A percentile compares a stretch with the other conserved stretches of the same genome.
Conservation (phyloP, 148 eudicot species). For the Dianthus caryophyllus region DNA sequence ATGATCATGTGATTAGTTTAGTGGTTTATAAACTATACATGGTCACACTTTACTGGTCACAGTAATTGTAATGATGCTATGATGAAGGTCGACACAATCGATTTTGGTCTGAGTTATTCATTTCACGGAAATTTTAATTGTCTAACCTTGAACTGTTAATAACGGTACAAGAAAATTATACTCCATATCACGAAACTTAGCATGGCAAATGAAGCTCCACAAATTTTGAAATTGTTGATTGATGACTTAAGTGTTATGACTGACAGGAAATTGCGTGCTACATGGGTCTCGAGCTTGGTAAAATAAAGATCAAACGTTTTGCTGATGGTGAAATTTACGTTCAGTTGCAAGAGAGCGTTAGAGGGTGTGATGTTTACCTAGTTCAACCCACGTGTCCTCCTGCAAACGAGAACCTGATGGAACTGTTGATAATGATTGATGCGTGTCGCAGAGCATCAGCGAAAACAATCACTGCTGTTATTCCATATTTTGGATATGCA, state of each 20-base stretch:
- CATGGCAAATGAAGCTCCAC: not conserved
- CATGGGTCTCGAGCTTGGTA: conserved; percentile 89
- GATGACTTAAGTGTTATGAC: conserved; percentile 10
- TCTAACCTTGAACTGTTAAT: too few species aligned
- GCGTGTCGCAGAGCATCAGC: conserved; percentile 98
- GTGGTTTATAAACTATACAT: too few species aligned
- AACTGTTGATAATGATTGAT: conserved; percentile 87
- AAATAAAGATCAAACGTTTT: conserved; percentile 69
- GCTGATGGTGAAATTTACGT: conserved; percentile 98
- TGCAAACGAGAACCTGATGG: conserved; percentile 96
- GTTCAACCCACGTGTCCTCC: conserved; percentile 96
- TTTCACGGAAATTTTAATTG: too few species aligned
- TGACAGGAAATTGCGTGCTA: conserved; percentile 87
- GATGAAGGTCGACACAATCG: too few species aligned
- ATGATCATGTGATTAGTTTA: too few species aligned
- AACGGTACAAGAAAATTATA: too few species aligned
- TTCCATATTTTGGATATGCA: conserved; percentile 97
- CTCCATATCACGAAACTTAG: too few species aligned
- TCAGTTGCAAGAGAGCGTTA: conserved; percentile 92
- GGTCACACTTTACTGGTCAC: too few species aligned
- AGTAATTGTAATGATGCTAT: too few species aligned
- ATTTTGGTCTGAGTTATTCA: too few species aligned
- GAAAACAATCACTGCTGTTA: conserved; percentile 87
- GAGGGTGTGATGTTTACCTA: conserved; percentile 93
- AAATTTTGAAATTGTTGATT: not conserved